A percentile compares a stretch with the other conserved stretches of the same genome.
Conservation (phyloP, 116 monocot genomes). For the Thalassia testudinum region DNA sequence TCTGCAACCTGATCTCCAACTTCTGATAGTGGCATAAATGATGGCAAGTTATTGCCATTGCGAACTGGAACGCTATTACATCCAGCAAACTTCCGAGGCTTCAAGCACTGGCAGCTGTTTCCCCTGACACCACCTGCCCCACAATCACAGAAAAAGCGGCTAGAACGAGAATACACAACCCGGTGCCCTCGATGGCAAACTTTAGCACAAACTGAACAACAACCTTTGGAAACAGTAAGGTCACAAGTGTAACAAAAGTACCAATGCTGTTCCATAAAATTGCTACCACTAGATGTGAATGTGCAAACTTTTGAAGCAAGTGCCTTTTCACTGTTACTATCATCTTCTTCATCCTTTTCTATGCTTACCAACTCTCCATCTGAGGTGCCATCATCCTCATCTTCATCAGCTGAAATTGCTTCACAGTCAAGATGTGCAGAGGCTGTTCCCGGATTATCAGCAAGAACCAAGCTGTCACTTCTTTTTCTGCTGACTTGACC, state of each 20-base stretch:
- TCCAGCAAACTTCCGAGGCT: slow-evolving; percentile 67
- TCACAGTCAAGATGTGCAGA: slow-evolving; percentile 57
- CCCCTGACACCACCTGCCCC: slow-evolving; percentile 96
- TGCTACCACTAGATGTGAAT: slow-evolving; percentile 96
- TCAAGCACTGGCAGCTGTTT: slow-evolving; percentile 83
- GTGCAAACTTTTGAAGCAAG: slow-evolving; percentile 96
- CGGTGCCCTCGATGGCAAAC: slow-evolving; percentile 95
- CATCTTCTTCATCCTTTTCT: slow-evolving; percentile 90
- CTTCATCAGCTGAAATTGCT: slow-evolving; percentile 87
- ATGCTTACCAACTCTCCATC: slow-evolving; percentile 88
- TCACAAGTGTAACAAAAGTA: slow-evolving; percentile 99
- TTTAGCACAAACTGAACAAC: slow-evolving; percentile 93
- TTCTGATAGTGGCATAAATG: slow-evolving; percentile 52
- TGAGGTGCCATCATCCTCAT: slow-evolving; percentile 96
- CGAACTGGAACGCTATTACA: slow-evolving; percentile 27
- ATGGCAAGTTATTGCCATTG: slow-evolving; percentile 26
- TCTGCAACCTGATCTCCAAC: slow-evolving; percentile 52
- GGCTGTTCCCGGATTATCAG: slow-evolving; percentile 32
- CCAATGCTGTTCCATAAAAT: slow-evolving; percentile 99
- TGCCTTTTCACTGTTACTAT: slow-evolving; percentile 65
- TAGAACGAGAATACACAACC: slow-evolving; percentile 94
- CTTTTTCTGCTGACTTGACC: slow-evolving; percentile 42
- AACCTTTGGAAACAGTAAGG: slow-evolving; percentile 87
- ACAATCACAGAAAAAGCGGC: slow-evolving; percentile 99
- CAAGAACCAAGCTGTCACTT: slow-evolving; percentile 42